Conservation (phyloP, 2,329 filamentous ascomycete species). For the Cytospora chrysosperma region DNA sequence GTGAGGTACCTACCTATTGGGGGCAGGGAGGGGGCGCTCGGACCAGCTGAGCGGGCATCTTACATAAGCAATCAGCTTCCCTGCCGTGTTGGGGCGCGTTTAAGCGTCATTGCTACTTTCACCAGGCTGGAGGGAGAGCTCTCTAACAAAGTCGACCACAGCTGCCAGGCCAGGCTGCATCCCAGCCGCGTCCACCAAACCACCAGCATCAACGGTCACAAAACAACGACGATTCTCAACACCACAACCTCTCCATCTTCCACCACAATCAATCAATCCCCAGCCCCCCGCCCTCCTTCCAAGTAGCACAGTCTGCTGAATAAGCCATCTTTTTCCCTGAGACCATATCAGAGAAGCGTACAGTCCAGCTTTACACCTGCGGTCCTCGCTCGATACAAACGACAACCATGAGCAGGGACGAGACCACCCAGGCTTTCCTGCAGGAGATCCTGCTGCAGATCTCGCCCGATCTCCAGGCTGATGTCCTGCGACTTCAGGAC, state of each 20-base stretch:
- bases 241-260: slow-evolving; percentile 11
- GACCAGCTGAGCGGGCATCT: slow-evolving; percentile 11
- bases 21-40: slow-evolving; percentile 14
- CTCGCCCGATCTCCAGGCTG: slow-evolving; percentile 78
- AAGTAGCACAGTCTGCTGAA: background rate
- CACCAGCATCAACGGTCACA: slow-evolving; percentile 23
- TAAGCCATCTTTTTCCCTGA: background rate
- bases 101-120: slow-evolving; percentile 11
- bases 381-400: slow-evolving; percentile 19
- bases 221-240: slow-evolving; percentile 8
- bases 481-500: slow-evolving; percentile 91
- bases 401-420: slow-evolving; percentile 66
- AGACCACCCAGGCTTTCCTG: slow-evolving; percentile 89
- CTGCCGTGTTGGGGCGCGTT: slow-evolving; percentile 6
- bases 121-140: slow-evolving; percentile 10
- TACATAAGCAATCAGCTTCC: slow-evolving; percentile 11
- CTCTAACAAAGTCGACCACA: slow-evolving; percentile 12
- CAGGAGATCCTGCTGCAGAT: slow-evolving; percentile 24
- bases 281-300: background rate
- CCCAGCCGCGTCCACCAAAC: slow-evolving; percentile 40
- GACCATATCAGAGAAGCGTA: background rate
- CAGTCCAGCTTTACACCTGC: slow-evolving; percentile 1
- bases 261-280: background rate
- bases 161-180: slow-evolving; percentile 38
- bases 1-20: no score